A percentile compares a stretch with the other conserved stretches of the same genome.
phyloP scores from a whole-genome alignment of 768 basidiomycete genomes.

The Boletus reticuloceps region DNA sequence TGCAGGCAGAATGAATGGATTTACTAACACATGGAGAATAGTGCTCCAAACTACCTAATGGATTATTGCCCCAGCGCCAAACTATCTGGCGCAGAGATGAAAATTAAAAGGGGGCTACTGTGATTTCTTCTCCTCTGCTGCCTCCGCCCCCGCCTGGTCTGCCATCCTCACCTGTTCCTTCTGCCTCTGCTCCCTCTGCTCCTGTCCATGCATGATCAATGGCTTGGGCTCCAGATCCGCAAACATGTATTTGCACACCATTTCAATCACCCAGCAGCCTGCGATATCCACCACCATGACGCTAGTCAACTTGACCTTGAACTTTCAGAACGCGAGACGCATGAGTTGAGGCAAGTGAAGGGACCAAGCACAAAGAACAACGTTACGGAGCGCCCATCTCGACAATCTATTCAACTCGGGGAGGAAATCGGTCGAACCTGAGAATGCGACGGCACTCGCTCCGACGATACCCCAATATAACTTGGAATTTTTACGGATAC shows the following conservation, averaged over 20 bases:
- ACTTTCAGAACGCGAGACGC: constrained; percentile 43
- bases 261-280: constrained; percentile 85
- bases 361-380: constrained; percentile 9
- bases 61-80: too few relatives aligned
- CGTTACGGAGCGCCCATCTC: constrained; percentile 78
- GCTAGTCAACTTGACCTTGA: constrained; percentile 73
- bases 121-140: too few relatives aligned
- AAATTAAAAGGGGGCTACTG: too few relatives aligned
- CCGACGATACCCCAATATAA: constrained; percentile 90
- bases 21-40: too few relatives aligned
- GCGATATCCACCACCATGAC: constrained; percentile 87
- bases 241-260: constrained; percentile 70
- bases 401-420: constrained; percentile 95
- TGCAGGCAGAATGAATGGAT: too few relatives aligned
- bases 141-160: too few relatives aligned
- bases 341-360: not conserved
- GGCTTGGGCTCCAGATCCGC: constrained; percentile 83
- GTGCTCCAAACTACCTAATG: too few relatives aligned
- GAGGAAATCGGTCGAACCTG: constrained; percentile 89
- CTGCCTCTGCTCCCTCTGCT: too few relatives aligned
- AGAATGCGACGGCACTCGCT: constrained; percentile 88
- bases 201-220: constrained; percentile 81
- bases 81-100: too few relatives aligned
- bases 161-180: constrained; percentile 37
- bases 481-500: too few relatives aligned